Base-by-base conservation (phyloP, 2,329 filamentous ascomycete genomes). In the Orbilia brochopaga region DNA sequence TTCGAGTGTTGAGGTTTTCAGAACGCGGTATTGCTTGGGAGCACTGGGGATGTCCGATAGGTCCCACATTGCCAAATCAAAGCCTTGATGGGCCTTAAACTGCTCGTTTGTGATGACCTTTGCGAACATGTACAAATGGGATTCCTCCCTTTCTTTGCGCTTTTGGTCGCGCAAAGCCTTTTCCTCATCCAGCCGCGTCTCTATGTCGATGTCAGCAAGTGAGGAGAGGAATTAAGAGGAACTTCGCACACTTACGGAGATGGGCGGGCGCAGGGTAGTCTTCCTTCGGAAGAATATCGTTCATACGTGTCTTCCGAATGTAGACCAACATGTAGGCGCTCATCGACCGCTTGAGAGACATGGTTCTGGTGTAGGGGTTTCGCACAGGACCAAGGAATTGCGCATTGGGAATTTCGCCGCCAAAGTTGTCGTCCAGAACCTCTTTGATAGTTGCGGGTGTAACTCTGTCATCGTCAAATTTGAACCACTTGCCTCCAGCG, bases 281-380 rank as follows among this genome's bases (percentile, higher is more conserved):
- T 76, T 96, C 89, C 1, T 89, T 85, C 74, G 88, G 86, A 59
- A 99, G 83, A 53, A 97, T 88, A 75, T 90, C 85, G 77, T 96
- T 90, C n/a, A 96, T 81, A 64, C 88, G 86, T 57, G 88, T 90
- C 79, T 96, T 90, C 51, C 94, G 88, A 75, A 99, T 91, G 78
- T 99, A 99, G 1, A 99, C 95, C 83, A 99, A 81, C 94, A 99
- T 99, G 83, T 99, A 99, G 3, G 94, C 95, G 79, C 92, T 99
- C 84, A 88, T 89, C 1, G 86, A 88, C 52, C 86, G 83, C 77
- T 89, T 89, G 2, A 85, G 84, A 1, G 86, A 88, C 79, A 85
- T 83, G 19, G 85, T 85, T 42, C 86, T 81, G 8, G 86, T 86
- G 76, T 88, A 88, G 1, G 86, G 87, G 75, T 88, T 88, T 63